Evolutionary conservation across 2,329 filamentous ascomycete genomes (phyloP).

Genomic region (Cordyceps fumosorosea): DNA sequence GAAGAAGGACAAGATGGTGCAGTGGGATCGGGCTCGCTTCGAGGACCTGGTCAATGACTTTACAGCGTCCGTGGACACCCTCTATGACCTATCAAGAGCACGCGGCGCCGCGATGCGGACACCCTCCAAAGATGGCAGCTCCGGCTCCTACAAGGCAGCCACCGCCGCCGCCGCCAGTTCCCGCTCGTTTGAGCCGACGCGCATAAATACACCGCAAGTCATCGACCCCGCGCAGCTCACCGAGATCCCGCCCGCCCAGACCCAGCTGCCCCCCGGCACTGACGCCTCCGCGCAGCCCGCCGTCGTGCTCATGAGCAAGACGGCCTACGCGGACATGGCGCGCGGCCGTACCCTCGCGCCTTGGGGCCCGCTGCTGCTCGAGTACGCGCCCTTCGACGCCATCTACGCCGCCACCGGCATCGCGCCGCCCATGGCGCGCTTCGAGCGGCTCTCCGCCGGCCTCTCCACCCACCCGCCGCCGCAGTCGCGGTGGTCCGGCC

Average conservation of each 20-base stretch:
- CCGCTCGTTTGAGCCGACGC: constrained; percentile 50
- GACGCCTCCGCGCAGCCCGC: constrained; percentile 33
- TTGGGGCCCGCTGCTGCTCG: constrained; percentile 57
- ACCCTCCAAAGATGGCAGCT: constrained; percentile 22
- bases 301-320: constrained; percentile 44
- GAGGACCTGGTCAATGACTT: constrained; percentile 68
- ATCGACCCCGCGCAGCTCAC: constrained; percentile 50
- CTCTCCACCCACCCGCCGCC: constrained; percentile 43
- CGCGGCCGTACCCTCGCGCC: constrained; percentile 36
- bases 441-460: constrained; percentile 55
- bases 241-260: constrained; percentile 21
- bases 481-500: constrained; percentile 51
- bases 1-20: constrained; percentile 49
- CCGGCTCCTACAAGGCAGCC: constrained; percentile 26
- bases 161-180: constrained; percentile 44
- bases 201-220: constrained; percentile 55
- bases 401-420: constrained; percentile 58
- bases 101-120: constrained; percentile 34
- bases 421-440: constrained; percentile 57
- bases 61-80: constrained; percentile 70
- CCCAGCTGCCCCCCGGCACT: constrained; percentile 15
- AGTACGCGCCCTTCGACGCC: constrained; percentile 60
- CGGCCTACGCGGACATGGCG: constrained; percentile 43
- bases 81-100: constrained; percentile 69
- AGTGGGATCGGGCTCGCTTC: constrained; percentile 66